Evolutionary conservation across 2,329 filamentous ascomycete genomes (phyloP), one percentile per base, ranked within the genome.

Genomic region (Colletotrichum spinosum): DNA sequence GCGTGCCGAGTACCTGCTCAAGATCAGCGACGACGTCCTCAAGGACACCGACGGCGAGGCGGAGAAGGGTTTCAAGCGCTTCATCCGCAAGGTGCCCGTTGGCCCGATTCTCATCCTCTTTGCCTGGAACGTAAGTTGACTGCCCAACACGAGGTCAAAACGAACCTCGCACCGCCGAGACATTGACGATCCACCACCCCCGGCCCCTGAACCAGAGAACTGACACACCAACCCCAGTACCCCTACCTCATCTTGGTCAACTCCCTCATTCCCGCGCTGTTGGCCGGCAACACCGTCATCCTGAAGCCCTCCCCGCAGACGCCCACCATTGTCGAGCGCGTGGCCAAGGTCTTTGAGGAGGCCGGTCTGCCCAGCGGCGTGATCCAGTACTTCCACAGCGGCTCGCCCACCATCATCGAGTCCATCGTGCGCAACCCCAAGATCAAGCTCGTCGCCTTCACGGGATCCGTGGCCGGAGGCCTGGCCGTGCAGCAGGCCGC

Each of bases 231-330:
- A 34, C 56, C 53, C 11, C 71, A 97, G 93, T 98, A 98, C 75
- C 95, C 95, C 33, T 98, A 97, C 78, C 84, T 98, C 53, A 97
- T 94, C 70, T 88, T 97, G 37, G 88, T 97, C 75, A 98, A 98
- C 83, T 94, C 93, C 11, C 84, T 98, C 64, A 88, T 98, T 68
- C 95, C 95, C 15, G 95, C 95, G n/a, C 84, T 98, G 44, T 85
- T 98, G 44, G 89, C 92, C 37, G 95, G 95, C 46, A 97, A 97
- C 80, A 90, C 91, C 4, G 92, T 98, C 64, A 96, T 98, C 66
- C 81, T 98, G 62, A 98, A 98, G 81, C 95, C 95, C 25, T 97
- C 93, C 6, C 95, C 95, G 9, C 95, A 98, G 79, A 97, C 95
- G 2, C 95, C 95, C 2, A 97, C 94, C 0, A 90, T 97, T 68